Evolutionary conservation across 768 basidiomycete species (phyloP), one percentile per base, ranked within the genome.

Genomic region (Paxillus rubicundulus): DNA sequence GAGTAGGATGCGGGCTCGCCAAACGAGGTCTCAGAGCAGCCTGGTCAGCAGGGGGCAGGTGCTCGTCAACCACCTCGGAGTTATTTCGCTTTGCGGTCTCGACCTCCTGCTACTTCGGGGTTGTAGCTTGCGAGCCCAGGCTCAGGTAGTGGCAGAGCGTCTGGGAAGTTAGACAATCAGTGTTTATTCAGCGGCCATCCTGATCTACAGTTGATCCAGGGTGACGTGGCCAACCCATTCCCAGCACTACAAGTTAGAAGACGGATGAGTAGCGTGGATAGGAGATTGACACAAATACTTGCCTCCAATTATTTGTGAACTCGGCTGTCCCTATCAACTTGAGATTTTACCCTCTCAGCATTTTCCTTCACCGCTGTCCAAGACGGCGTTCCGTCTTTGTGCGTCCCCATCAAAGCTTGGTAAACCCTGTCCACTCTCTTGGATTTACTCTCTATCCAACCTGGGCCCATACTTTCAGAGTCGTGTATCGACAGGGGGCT

Each of bases 351-450:
- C 47, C 59, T 56, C 49, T 50, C 16, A 33, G 47, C 55, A 37
- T 66, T 70, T 47, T 70, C 70, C 43, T 64, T 68, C 50, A 70
- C 43, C 9, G 65, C 66, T 39, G 64, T 36, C 68, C 68, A 70
- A 43, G 64, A 71, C 33, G 68, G 70, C 18, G 55, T 61, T 28
- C 70, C 68, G n/a, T 70, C 60, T 37, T 14, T 61, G 36, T 62
- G 59, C 2, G 59, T 64, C 4, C 68, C 70, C 59, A 71, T 62
- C 52, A 70, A 47, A 30, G 55, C 56, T 18, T 55, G 62, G 37
- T 60, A 50, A 17, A 70, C 56, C 44, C 53, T 66, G 40, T 64
- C 62, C 13, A 58, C 32, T 47, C 68, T 66, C 56, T 21, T 61
- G 16, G 59, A 49, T 54, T 50, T 60, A 44, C 58, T 68, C 48